Percentiles rank a stretch among this genome's conserved stretches.
phyloP scores from a whole-genome alignment of 2,329 filamentous ascomycete species.

The Sclerotinia glacialis region DNA sequence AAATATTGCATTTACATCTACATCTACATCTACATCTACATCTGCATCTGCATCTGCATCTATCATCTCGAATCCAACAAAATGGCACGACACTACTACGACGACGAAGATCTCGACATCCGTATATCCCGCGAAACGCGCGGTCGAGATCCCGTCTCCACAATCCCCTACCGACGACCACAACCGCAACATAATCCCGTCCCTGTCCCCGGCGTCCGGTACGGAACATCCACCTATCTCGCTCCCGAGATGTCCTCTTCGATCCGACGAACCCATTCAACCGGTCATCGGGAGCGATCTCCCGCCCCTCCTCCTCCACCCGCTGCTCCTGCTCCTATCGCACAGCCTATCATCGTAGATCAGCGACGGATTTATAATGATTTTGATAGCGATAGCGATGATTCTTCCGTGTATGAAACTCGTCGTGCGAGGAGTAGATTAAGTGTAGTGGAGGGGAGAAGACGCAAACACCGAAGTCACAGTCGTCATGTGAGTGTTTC shows the following conservation, averaged over 20 bases:
- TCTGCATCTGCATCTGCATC: no score
- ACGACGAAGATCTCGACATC: conserved; percentile 56
- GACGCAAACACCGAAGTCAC: conserved; percentile 10
- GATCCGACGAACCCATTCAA: conserved; percentile 27
- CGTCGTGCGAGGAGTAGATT: conserved; percentile 32
- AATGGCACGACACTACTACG: conserved; percentile 40
- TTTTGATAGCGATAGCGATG: conserved; percentile 18
- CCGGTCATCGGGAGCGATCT: conserved; percentile 21
- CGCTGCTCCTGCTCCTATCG: conserved; percentile 2
- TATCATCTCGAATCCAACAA: conserved; percentile 34
- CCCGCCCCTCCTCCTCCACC: conserved; percentile 23
- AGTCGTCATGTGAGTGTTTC: conserved; percentile 20
- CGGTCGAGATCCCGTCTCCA: conserved; percentile 42
- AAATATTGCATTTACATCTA: no score
- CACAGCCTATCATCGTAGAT: conserved; percentile 55
- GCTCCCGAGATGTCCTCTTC: conserved; percentile 28
- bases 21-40: no score
- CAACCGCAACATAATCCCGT: conserved; percentile 35
- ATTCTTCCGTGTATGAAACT: background rate
- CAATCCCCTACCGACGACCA: conserved; percentile 31
- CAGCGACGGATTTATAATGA: conserved; percentile 32
- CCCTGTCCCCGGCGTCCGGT: conserved; percentile 26
- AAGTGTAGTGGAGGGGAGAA: background rate
- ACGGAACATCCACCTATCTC: conserved; percentile 26
- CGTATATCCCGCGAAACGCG: conserved; percentile 39